Conservation (phyloP, 1,284 basidiomycete genomes). For the Rhizoctonia solani region DNA sequence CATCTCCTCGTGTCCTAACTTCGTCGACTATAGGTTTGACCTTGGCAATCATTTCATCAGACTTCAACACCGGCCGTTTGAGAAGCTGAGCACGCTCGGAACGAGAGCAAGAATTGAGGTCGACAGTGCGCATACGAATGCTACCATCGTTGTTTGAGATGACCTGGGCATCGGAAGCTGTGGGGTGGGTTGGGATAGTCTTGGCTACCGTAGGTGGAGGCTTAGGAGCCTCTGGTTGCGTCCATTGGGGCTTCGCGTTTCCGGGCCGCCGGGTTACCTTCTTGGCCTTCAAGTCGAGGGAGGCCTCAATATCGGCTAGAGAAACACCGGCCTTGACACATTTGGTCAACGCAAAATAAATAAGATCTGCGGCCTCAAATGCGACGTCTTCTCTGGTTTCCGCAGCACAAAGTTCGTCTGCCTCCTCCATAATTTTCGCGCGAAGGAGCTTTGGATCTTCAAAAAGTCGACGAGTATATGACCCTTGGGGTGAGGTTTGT, state of each 20-base stretch:
- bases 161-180: constrained; percentile 40
- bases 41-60: constrained; percentile 91
- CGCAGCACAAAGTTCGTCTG: constrained; percentile 92
- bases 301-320: constrained; percentile 83
- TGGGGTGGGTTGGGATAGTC: constrained; percentile 43
- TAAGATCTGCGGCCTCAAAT: constrained; percentile 93
- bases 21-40: constrained; percentile 94
- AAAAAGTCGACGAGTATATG: constrained; percentile 91
- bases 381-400: constrained; percentile 83
- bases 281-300: constrained; percentile 83
- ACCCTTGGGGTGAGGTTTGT: constrained; percentile 80
- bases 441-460: constrained; percentile 78
- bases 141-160: constrained; percentile 40
- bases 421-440: constrained; percentile 98
- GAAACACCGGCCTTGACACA: constrained; percentile 86
- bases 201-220: constrained; percentile 40
- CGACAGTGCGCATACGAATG: constrained; percentile 78
- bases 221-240: constrained; percentile 46
- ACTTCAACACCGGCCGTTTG: constrained; percentile 89
- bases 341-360: constrained; percentile 92
- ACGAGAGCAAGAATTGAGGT: constrained; percentile 58
- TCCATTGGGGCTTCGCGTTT: constrained; percentile 91
- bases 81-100: constrained; percentile 73
- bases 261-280: constrained; percentile 89
- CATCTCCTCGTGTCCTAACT: constrained; percentile 84